Evolutionary conservation across 2,329 filamentous ascomycete genomes (phyloP).

Genomic region (Ophiosphaerella korrae): DNA sequence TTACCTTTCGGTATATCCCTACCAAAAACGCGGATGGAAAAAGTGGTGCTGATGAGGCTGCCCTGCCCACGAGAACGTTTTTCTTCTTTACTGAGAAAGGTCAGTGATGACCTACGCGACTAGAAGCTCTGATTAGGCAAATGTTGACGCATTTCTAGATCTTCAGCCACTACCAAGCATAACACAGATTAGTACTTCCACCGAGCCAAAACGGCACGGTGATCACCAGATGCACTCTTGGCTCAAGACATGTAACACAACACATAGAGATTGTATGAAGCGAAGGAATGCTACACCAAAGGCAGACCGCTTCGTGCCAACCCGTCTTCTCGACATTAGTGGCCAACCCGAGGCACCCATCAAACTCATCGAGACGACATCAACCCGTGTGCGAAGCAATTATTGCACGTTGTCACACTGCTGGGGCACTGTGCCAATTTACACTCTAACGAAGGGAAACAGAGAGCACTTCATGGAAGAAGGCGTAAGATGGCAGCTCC

Average conservation of each 20-base stretch:
- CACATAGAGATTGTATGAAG: constrained; percentile 24
- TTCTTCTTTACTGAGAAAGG: constrained; percentile 24
- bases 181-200: constrained; percentile 12
- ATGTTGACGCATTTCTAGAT: neutral
- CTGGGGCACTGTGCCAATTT: constrained; percentile 26
- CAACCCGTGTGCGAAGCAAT: constrained; percentile 13
- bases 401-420: constrained; percentile 30
- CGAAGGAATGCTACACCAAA: constrained; percentile 7
- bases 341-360: constrained; percentile 1
- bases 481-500: constrained; percentile 18
- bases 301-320: constrained; percentile 18
- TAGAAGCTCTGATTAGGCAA: neutral
- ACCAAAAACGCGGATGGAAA: constrained; percentile 1
- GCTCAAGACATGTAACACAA: constrained; percentile 23
- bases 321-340: constrained; percentile 26
- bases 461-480: constrained; percentile 7
- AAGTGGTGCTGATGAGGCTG: neutral
- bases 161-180: constrained; percentile 10
- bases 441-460: constrained; percentile 2
- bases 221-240: constrained; percentile 13
- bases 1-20: constrained; percentile 22
- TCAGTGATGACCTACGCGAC: neutral
- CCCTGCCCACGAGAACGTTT: constrained; percentile 18
- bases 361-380: constrained; percentile 22
- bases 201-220: constrained; percentile 4